Evolutionary conservation across 2,329 filamentous ascomycete genomes (phyloP).

Genomic region (Sporothrix inflata): DNA sequence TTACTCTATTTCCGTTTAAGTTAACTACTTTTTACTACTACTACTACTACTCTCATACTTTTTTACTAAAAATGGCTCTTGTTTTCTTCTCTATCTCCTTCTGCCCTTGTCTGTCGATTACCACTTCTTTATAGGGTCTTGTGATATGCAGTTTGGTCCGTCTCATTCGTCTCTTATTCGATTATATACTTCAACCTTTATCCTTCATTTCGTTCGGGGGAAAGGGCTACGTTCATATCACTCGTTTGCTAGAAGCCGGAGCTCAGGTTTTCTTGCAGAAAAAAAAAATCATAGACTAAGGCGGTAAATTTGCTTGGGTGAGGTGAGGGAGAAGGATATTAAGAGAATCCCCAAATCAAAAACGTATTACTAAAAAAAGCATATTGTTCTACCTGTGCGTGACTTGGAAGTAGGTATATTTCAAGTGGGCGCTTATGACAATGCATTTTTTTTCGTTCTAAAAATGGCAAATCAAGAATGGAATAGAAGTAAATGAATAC

Average conservation of each 20-base stretch:
- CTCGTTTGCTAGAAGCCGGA: neutral
- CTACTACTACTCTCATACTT: neutral
- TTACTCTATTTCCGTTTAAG: neutral
- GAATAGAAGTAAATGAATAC: too few relatives aligned
- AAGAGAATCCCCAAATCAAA: too few relatives aligned
- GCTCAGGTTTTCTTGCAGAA: neutral
- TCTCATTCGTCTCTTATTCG: neutral
- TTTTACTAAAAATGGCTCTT: constrained; percentile 8
- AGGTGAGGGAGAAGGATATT: too few relatives aligned
- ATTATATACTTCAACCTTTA: neutral
- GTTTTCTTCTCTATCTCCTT: neutral
- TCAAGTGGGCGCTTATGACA: too few relatives aligned
- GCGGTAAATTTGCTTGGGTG: too few relatives aligned
- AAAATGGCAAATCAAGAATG: too few relatives aligned
- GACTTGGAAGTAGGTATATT: too few relatives aligned
- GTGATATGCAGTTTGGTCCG: neutral
- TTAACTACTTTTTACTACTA: neutral
- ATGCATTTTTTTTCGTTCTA: too few relatives aligned
- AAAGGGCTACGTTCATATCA: neutral
- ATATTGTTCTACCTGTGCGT: too few relatives aligned
- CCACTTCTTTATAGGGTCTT: neutral
- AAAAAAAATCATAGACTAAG: too few relatives aligned
- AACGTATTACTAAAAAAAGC: too few relatives aligned
- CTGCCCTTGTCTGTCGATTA: neutral
- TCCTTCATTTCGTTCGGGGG: neutral